Base-by-base conservation (phyloP, 768 basidiomycete species). In the Lactarius indigo region DNA sequence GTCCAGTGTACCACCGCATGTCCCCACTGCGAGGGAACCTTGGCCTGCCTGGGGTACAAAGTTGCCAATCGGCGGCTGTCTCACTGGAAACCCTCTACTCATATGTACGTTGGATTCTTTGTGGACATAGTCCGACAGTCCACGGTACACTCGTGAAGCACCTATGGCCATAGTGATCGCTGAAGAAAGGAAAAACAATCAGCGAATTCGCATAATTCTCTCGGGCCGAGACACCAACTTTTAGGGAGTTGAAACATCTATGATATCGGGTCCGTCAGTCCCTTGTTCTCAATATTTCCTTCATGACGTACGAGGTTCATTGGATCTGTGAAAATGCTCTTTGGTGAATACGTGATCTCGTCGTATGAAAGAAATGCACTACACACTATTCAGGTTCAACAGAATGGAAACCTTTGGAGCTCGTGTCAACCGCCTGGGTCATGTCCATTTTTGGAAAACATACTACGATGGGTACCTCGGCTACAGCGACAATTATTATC, bases 201-300 rank as follows among this genome's bases (percentile, higher is more conserved):
- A 65, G 60, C 2, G n/a, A 55, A 31, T 13, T 23, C 5, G n/a
- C 23, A 5, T 1, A 55, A 9, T 5, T n/a, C 5, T 6, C 17
- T 33, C 15, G 18, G 2, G 7, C 17, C 35, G 35, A 37, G 18
- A 13, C n/a, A n/a, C n/a, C n/a, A n/a, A n/a, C n/a, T n/a, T n/a
- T n/a, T n/a, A n/a, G n/a, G 64, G 54, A 54, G 1, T 17, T 23
- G n/a, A 30, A 65, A 60, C 64, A 65, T 65, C 64, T 65, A 31
- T 1, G n/a, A n/a, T n/a, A 26, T 41, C 23, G 30, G 30, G 12
- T n/a, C 23, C n/a, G 18, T n/a, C 3, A 26, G 50, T 5, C 33
- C n/a, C n/a, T 20, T 39, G 44, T 35, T 20, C 30, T 17, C 20
- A 23, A 59, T 54, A 4, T 39, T 10, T 44, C 56, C 20, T 26